Evolutionary conservation across 2,329 filamentous ascomycete genomes (phyloP).

Genomic region (Fusarium luffae): DNA sequence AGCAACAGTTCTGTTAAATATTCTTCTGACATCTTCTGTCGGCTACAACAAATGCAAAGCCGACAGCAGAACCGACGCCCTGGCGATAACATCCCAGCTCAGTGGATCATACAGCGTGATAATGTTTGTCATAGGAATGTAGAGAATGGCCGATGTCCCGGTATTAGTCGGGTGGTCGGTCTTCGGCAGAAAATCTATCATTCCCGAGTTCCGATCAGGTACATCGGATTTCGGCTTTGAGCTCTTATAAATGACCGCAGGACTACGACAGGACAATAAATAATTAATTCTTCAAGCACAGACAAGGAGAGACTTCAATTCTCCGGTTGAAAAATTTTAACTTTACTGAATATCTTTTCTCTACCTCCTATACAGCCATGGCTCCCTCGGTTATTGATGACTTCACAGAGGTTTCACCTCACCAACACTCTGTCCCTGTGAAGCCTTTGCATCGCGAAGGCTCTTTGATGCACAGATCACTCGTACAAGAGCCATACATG

Average conservation of each 20-base stretch:
- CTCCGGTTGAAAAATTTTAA: too few relatives aligned
- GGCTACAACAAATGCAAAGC: not conserved
- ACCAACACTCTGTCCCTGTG: not conserved
- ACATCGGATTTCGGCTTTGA: conserved; percentile 28
- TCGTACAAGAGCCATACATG: conserved; percentile 22
- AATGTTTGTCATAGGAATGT: conserved; percentile 5
- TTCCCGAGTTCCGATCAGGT: conserved; percentile 21
- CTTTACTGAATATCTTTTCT: fast-evolving
- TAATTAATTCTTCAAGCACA: not conserved
- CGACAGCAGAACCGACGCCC: conserved; percentile 1
- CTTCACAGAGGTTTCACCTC: not conserved
- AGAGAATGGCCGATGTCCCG: not conserved
- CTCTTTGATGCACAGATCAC: conserved; percentile 16
- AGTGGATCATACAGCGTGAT: not conserved
- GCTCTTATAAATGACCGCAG: conserved; percentile 4
- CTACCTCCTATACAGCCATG: not conserved
- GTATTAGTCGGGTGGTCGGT: conserved; percentile 21
- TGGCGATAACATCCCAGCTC: not conserved
- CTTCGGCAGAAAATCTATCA: conserved; percentile 1
- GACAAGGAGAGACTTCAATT: too few relatives aligned
- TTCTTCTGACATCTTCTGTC: not conserved
- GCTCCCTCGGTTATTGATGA: not conserved
- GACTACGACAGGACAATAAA: fast-evolving
- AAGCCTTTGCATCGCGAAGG: conserved; percentile 13
- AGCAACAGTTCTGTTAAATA: conserved; percentile 14